A percentile compares a stretch with the other conserved stretches of the same genome.
Conservation (phyloP, 768 basidiomycete genomes). For the Mycena galericulata region DNA sequence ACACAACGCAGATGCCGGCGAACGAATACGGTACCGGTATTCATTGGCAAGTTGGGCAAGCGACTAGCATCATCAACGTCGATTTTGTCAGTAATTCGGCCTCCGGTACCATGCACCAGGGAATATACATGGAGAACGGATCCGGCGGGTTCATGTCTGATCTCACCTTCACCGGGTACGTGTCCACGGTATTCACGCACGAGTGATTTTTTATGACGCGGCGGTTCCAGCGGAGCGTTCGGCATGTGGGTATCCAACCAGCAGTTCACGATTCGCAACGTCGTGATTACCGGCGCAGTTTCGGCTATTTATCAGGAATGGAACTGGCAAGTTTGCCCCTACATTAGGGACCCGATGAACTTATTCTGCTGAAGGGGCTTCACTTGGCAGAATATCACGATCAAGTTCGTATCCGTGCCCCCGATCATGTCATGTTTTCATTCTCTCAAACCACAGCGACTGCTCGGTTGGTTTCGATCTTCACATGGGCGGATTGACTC, state of each 20-base stretch:
- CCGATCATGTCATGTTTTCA: not conserved
- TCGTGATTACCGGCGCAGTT: conserved; percentile 15
- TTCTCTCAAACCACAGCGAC: not conserved
- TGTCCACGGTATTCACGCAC: not conserved
- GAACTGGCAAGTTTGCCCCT: not conserved
- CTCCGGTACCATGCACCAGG: conserved; percentile 50
- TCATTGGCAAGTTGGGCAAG: conserved; percentile 63
- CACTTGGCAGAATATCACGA: conserved; percentile 22
- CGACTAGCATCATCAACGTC: conserved; percentile 56
- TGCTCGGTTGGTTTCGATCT: conserved; percentile 17
- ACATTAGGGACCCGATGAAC: not conserved
- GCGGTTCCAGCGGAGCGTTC: conserved; percentile 9
- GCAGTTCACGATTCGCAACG: conserved; percentile 25
- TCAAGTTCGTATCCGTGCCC: not conserved
- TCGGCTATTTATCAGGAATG: conserved; percentile 4
- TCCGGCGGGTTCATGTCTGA: conserved; percentile 58
- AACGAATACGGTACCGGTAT: conserved; percentile 50
- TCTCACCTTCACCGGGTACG: conserved; percentile 23
- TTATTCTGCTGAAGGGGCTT: not conserved
- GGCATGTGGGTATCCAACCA: conserved; percentile 27
- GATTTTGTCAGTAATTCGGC: conserved; percentile 53
- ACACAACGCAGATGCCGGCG: conserved; percentile 48
- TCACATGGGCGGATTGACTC: not conserved
- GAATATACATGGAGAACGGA: conserved; percentile 60
- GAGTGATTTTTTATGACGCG: not conserved